These are phyloP conservation scores for Theileria annulata DNA, from an alignment of 169 alveolate genomes.

Conservation along the genomic window DNA sequence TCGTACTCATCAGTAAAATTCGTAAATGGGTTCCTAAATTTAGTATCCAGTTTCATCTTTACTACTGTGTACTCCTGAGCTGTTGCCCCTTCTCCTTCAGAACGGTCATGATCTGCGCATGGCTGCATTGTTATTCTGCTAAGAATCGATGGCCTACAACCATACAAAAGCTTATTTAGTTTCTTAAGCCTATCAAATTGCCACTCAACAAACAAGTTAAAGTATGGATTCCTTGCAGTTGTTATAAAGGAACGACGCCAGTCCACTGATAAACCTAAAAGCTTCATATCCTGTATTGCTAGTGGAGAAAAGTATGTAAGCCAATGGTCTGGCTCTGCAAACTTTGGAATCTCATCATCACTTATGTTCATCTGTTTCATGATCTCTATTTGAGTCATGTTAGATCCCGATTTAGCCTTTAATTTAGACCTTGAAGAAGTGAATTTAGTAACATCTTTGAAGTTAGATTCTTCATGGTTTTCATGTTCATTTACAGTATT, in stretches of 20 bases:
- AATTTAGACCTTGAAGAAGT: constrained; percentile 82
- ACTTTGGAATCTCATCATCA: constrained; percentile 91
- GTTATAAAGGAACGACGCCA: constrained; percentile 99
- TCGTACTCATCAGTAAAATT: constrained; percentile 12
- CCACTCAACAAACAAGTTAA: constrained; percentile 95
- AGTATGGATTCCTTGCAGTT: constrained; percentile 96
- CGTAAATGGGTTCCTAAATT: neutral
- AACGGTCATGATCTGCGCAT: constrained; percentile 97
- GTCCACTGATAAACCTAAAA: constrained; percentile 83
- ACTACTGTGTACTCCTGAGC: constrained; percentile 97
- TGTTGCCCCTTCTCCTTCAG: constrained; percentile 82
- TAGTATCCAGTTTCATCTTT: constrained; percentile 75
- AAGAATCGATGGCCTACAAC: constrained; percentile 92
- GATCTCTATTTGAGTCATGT: constrained; percentile 87
- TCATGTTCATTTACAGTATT: constrained; percentile 12
- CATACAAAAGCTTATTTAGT: constrained; percentile 65
- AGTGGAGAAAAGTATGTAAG: constrained; percentile 95
- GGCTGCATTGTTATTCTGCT: constrained; percentile 93
- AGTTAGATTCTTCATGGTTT: constrained; percentile 21
- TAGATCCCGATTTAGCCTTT: constrained; percentile 83
- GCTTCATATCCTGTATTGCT: constrained; percentile 89
- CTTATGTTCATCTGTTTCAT: constrained; percentile 90
- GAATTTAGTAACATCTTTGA: constrained; percentile 74
- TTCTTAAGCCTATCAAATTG: constrained; percentile 92
- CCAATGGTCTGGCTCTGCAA: constrained; percentile 96